phyloP scores from a whole-genome alignment of 108 stramenopile genomes.

The Cyclotella sp. region DNA sequence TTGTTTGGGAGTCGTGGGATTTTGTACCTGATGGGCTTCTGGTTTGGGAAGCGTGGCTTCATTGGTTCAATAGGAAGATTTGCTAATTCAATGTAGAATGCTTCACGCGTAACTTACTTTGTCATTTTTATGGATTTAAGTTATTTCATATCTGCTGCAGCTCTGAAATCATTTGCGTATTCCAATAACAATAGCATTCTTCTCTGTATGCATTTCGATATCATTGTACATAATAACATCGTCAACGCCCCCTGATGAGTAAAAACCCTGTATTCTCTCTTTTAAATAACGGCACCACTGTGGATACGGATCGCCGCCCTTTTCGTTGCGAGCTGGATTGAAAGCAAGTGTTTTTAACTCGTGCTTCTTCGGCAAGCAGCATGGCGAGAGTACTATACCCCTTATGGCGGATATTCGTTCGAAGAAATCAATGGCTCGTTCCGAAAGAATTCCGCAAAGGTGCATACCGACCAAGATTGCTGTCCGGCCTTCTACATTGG shows the following conservation, averaged over 20 bases:
- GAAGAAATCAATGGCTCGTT: conserved; percentile 38
- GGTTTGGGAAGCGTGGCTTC: conserved; percentile 78
- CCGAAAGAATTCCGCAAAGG: conserved; percentile 36
- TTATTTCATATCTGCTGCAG: not conserved
- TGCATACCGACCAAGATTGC: conserved; percentile 43
- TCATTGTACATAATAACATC: conserved; percentile 21
- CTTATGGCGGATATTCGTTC: conserved; percentile 30
- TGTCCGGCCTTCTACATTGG: conserved; percentile 11
- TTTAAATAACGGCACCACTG: conserved; percentile 35
- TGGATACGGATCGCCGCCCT: conserved; percentile 16
- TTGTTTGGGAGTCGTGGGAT: conserved; percentile 63
- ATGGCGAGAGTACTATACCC: conserved; percentile 39
- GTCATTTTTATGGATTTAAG: not conserved
- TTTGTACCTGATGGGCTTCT: conserved; percentile 85
- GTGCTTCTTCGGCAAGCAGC: conserved; percentile 43
- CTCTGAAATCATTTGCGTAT: conserved; percentile 9
- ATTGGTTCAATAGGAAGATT: conserved; percentile 8
- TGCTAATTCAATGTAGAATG: not conserved
- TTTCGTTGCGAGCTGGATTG: not conserved
- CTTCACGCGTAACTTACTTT: too few relatives aligned
- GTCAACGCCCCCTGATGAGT: not conserved
- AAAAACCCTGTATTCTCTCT: conserved; percentile 12
- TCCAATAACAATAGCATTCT: conserved; percentile 35
- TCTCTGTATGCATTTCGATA: conserved; percentile 35
- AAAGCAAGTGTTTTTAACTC: conserved; percentile 8